Conservation (phyloP, 768 basidiomycete species). For the Lentinula guzmanii region DNA sequence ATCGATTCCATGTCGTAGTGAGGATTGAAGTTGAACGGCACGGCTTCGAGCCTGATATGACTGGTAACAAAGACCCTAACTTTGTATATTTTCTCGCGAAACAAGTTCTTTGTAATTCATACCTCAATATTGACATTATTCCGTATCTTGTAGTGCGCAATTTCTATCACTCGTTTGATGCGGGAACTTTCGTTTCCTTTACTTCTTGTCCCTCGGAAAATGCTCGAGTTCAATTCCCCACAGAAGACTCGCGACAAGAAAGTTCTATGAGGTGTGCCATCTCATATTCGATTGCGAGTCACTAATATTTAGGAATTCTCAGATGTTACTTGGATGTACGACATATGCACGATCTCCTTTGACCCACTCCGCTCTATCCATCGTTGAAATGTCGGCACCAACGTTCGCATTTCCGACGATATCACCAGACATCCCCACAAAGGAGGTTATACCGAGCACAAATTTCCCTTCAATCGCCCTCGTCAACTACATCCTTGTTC, state of each 20-base stretch:
- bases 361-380: conserved; percentile 3
- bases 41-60: no score
- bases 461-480: background rate
- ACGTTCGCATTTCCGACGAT: background rate
- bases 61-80: background rate
- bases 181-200: background rate
- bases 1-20: no score
- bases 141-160: background rate
- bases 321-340: background rate
- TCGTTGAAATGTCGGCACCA: background rate
- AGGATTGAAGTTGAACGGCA: no score
- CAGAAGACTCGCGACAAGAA: background rate
- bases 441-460: background rate
- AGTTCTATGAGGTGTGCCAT: background rate
- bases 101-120: background rate
- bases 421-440: background rate
- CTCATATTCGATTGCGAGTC: background rate
- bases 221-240: background rate
- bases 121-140: conserved; percentile 3
- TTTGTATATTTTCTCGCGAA: conserved; percentile 2
- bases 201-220: background rate
- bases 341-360: background rate
- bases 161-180: conserved; percentile 1
- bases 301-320: background rate
- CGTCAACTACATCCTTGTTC: background rate